Evolutionary conservation across 1,284 basidiomycete genomes (phyloP).

Genomic region (Microbotryum lychnidis-dioicae): DNA sequence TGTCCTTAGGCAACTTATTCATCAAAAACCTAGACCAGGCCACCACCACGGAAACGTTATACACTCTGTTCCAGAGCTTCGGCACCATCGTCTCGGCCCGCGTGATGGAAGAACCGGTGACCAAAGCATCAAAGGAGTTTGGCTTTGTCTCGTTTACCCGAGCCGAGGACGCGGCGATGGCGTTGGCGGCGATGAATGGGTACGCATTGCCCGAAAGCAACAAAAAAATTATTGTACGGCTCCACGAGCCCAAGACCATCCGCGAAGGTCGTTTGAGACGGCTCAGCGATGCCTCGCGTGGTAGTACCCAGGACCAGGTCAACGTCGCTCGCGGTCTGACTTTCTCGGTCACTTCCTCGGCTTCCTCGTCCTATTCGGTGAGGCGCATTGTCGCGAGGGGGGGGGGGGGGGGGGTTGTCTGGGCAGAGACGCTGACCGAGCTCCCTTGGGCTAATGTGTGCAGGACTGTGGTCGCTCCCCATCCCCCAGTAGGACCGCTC

Average conservation of each 20-base stretch:
- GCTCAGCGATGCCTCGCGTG: no score
- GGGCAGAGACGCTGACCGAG: no score
- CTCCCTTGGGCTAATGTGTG: no score
- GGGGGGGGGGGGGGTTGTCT: no score
- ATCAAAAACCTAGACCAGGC: slow-evolving; percentile 70
- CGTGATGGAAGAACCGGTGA: slow-evolving; percentile 77
- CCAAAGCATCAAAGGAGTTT: slow-evolving; percentile 75
- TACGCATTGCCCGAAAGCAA: slow-evolving; percentile 49
- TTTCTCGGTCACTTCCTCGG: no score
- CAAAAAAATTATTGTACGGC: slow-evolving; percentile 71
- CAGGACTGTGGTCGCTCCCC: no score
- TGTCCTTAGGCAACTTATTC: slow-evolving; percentile 19
- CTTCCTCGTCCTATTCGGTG: no score
- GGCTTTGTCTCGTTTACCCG: slow-evolving; percentile 75
- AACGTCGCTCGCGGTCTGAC: no score
- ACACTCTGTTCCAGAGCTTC: slow-evolving; percentile 55
- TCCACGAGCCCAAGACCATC: slow-evolving; percentile 82
- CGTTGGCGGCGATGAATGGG: slow-evolving; percentile 73
- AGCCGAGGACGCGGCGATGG: slow-evolving; percentile 51
- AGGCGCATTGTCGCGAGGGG: no score
- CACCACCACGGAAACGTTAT: slow-evolving; percentile 73
- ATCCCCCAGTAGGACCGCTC: no score
- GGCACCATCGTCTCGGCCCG: slow-evolving; percentile 57
- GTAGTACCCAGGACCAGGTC: no score
- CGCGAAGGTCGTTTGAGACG: slow-evolving; percentile 65